phyloP scores from a whole-genome alignment of 129 eudicot species.

The Calendula officinalis region DNA sequence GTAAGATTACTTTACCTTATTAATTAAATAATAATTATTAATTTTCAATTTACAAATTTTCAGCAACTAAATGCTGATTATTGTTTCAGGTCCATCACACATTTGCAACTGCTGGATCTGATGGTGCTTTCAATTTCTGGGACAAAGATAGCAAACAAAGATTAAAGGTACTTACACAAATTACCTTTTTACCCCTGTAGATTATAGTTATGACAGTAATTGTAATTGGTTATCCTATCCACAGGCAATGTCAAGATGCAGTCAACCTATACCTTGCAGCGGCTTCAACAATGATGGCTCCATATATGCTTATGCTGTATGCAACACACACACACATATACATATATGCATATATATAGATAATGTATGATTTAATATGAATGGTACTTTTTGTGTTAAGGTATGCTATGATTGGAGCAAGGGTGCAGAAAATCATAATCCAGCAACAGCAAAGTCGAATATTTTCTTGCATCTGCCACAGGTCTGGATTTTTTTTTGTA shows the following conservation, averaged over 20 bases:
- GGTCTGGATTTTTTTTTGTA: slow-evolving; percentile 44
- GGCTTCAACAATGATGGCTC: slow-evolving; percentile 85
- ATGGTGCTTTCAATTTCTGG: slow-evolving; percentile 48
- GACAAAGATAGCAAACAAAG: neutral
- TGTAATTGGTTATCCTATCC: too few species aligned
- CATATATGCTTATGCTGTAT: too few species aligned
- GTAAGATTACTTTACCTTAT: slow-evolving; percentile 45
- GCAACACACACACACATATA: too few species aligned
- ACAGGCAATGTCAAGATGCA: slow-evolving; percentile 91
- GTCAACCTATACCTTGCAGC: slow-evolving; percentile 83
- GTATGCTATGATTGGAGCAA: slow-evolving; percentile 96
- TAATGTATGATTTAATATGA: neutral
- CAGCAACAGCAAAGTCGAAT: slow-evolving; percentile 67
- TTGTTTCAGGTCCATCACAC: slow-evolving; percentile 16
- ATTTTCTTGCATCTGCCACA: slow-evolving; percentile 72
- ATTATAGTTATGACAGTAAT: too few species aligned
- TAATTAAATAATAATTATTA: too few species aligned
- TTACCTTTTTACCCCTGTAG: too few species aligned
- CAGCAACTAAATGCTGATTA: neutral
- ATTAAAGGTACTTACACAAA: neutral
- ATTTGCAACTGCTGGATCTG: slow-evolving; percentile 55
- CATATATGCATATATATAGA: neutral
- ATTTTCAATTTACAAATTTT: neutral
- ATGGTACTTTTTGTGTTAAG: slow-evolving; percentile 31
- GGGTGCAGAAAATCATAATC: slow-evolving; percentile 96